Evolutionary conservation across 352 stramenopile species (phyloP).

Genomic region (Nothophytophthora sp.): DNA sequence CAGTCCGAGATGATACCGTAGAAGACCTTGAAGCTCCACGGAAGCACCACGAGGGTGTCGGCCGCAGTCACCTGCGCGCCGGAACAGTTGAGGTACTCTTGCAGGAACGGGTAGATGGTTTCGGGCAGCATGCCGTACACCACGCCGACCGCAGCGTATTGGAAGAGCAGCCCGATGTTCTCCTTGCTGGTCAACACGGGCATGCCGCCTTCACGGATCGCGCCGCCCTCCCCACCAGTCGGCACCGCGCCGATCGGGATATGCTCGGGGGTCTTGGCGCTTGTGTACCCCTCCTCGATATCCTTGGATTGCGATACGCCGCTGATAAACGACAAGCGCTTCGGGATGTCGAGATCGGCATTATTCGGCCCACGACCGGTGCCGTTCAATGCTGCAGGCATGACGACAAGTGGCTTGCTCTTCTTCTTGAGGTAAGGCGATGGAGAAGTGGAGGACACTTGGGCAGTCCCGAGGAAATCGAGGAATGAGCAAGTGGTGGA

Average conservation of each 20-base stretch:
- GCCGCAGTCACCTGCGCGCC: constrained; percentile 32
- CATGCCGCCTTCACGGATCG: constrained; percentile 11
- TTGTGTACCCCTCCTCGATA: constrained; percentile 1
- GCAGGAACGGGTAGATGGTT: constrained; percentile 37
- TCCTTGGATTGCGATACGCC: constrained; percentile 1
- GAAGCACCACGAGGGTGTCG: constrained; percentile 24
- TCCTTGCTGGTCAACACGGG: constrained; percentile 21
- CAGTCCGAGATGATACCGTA: constrained; percentile 75
- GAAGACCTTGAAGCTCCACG: constrained; percentile 66
- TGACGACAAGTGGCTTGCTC: too few species aligned
- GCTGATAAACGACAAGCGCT: constrained; percentile 5
- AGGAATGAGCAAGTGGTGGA: too few species aligned
- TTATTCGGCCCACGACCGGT: constrained; percentile 4
- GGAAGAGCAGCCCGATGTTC: constrained; percentile 27
- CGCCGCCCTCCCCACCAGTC: constrained; percentile 6
- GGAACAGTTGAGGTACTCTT: constrained; percentile 30
- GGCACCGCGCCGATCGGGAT: neutral
- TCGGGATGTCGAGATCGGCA: constrained; percentile 9
- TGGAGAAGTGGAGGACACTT: too few species aligned
- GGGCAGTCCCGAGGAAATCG: too few species aligned
- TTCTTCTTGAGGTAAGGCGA: too few species aligned
- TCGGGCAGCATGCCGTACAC: constrained; percentile 29
- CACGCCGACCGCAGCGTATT: constrained; percentile 32
- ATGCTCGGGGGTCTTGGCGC: constrained; percentile 1
- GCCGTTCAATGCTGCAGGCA: constrained; percentile 19